These are phyloP conservation scores for Abrus pulchellus DNA, from an alignment of 306 rosid genomes.

Conservation along the genomic window DNA sequence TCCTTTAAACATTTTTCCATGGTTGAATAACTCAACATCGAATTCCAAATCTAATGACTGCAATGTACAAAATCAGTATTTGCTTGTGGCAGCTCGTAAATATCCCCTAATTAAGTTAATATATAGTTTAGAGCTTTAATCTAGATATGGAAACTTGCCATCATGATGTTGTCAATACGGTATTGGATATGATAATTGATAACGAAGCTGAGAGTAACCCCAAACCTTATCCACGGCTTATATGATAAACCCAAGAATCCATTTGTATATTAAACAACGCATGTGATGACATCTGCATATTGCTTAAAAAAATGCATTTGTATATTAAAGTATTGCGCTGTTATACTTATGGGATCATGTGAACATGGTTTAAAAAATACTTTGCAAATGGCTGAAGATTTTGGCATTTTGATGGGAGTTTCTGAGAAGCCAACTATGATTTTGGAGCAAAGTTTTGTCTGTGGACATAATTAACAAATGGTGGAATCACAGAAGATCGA, in stretches of 20 bases:
- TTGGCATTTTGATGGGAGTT: constrained; percentile 62
- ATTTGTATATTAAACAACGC: constrained; percentile 44
- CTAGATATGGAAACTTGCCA: background rate
- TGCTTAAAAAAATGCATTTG: constrained; percentile 35
- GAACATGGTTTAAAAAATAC: constrained; percentile 35
- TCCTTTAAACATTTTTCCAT: background rate
- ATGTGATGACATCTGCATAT: constrained; percentile 57
- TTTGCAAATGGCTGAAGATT: constrained; percentile 46
- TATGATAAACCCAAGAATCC: constrained; percentile 33
- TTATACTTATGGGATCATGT: constrained; percentile 64
- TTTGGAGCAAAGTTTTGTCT: constrained; percentile 37
- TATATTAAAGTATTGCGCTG: constrained; percentile 46
- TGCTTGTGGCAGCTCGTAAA: background rate
- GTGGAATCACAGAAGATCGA: constrained; percentile 40
- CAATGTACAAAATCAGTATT: background rate
- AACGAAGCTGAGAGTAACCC: constrained; percentile 10
- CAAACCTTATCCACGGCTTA: constrained; percentile 36
- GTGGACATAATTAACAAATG: constrained; percentile 47
- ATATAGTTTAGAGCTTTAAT: background rate
- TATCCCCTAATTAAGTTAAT: background rate
- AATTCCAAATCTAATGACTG: background rate
- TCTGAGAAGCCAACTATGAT: constrained; percentile 56
- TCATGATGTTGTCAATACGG: background rate
- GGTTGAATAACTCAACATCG: background rate
- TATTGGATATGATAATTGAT: background rate